phyloP scores from a whole-genome alignment of 441 rosid species.

The Rhodomyrtus psidioides region DNA sequence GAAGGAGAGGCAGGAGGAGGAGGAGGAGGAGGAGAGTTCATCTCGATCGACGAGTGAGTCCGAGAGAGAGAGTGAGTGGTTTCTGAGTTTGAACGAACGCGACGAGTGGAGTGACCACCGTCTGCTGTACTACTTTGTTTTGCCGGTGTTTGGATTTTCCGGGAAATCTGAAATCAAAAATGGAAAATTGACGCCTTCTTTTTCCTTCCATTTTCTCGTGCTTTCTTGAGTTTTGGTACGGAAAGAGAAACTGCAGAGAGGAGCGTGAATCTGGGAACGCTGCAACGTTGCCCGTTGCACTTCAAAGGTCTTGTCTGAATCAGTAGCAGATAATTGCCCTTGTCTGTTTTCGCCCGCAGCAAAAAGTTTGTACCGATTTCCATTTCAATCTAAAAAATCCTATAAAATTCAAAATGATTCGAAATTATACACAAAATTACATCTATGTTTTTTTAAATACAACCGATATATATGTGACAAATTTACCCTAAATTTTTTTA shows the following conservation, averaged over 20 bases:
- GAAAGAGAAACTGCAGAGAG: not conserved
- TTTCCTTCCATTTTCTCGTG: not conserved
- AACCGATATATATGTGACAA: too few species aligned
- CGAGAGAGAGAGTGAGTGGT: not conserved
- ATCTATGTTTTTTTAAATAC: too few species aligned
- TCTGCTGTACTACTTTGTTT: not conserved
- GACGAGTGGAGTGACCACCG: too few species aligned
- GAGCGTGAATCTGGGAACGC: not conserved
- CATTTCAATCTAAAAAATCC: too few species aligned
- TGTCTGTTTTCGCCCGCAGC: not conserved
- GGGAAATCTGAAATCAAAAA: not conserved
- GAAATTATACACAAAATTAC: too few species aligned
- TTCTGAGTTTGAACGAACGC: not conserved
- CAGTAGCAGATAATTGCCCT: not conserved
- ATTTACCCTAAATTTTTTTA: too few species aligned
- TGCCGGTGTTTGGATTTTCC: not conserved
- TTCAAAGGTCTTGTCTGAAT: not conserved
- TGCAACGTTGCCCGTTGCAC: not conserved
- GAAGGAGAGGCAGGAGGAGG: not conserved
- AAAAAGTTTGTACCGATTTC: too few species aligned
- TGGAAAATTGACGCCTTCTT: not conserved
- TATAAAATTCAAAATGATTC: too few species aligned
- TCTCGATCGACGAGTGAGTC: not conserved
- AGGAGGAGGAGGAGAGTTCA: not conserved
- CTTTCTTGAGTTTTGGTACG: not conserved